Conservation (phyloP, 352 stramenopile genomes). For the Phytophthora pistaciae region DNA sequence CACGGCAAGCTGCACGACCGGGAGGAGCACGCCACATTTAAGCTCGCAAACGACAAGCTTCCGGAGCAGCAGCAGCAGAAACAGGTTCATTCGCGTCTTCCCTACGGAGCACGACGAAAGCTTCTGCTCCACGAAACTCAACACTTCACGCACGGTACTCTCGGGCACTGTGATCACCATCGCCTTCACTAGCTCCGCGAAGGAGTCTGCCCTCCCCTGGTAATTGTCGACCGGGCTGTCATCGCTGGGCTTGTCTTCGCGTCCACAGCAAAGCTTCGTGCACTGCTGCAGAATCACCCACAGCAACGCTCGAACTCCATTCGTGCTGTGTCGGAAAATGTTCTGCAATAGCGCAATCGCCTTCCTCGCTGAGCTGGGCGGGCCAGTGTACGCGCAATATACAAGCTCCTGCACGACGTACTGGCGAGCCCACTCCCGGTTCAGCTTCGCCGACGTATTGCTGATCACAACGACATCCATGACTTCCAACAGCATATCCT, state of each 20-base stretch:
- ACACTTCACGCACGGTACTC: slow-evolving; percentile 33
- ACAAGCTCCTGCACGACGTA: slow-evolving; percentile 60
- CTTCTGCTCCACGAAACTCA: slow-evolving; percentile 58
- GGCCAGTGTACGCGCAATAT: slow-evolving; percentile 44
- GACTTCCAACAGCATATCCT: slow-evolving; percentile 47
- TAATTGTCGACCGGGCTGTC: slow-evolving; percentile 15
- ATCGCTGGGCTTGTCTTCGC: slow-evolving; percentile 19
- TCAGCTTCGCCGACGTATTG: slow-evolving; percentile 21
- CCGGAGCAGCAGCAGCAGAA: slow-evolving; percentile 62
- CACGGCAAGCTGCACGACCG: slow-evolving; percentile 53
- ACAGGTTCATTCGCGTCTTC: slow-evolving; percentile 57
- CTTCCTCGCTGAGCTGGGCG: slow-evolving; percentile 26
- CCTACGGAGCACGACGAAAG: slow-evolving; percentile 50
- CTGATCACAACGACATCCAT: slow-evolving; percentile 41
- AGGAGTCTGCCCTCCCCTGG: slow-evolving; percentile 40
- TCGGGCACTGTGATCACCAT: slow-evolving; percentile 38
- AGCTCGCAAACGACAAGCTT: slow-evolving; percentile 47
- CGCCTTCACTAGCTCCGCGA: slow-evolving; percentile 58
- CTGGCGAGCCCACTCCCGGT: slow-evolving; percentile 50
- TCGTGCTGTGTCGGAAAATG: slow-evolving; percentile 30
- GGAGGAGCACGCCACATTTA: slow-evolving; percentile 34
- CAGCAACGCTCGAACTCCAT: slow-evolving; percentile 32
- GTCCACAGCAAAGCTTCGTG: slow-evolving; percentile 67
- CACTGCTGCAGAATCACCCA: slow-evolving; percentile 70
- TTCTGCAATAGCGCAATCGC: slow-evolving; percentile 45